These are phyloP conservation scores for Xylariaceae sp. DNA, from an alignment of 2,329 filamentous ascomycete genomes.

Conservation along the genomic window DNA sequence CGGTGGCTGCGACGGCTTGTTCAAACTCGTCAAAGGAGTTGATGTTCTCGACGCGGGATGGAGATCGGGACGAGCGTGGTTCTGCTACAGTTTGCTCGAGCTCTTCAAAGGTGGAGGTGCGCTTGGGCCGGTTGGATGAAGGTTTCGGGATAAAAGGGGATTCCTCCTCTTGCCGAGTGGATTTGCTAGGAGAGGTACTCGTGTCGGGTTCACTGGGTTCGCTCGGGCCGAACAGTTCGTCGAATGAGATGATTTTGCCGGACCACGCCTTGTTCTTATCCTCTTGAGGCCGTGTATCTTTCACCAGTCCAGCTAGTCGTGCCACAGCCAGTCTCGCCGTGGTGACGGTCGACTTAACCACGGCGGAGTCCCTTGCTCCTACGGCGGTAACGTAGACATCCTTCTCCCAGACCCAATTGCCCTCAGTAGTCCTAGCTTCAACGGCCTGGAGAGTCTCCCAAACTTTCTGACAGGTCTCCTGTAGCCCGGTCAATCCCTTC, in stretches of 20 bases:
- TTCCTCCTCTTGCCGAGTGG: not conserved
- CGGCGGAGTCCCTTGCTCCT: constrained; percentile 24
- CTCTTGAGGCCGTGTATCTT: constrained; percentile 22
- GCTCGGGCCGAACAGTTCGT: constrained; percentile 28
- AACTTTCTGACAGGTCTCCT: constrained; percentile 26
- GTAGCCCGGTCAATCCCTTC: constrained; percentile 25
- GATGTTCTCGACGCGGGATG: not conserved
- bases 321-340: constrained; percentile 30
- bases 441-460: constrained; percentile 27
- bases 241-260: constrained; percentile 34
- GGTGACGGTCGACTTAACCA: constrained; percentile 23
- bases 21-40: constrained; percentile 15
- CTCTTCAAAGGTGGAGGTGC: constrained; percentile 7
- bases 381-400: constrained; percentile 32
- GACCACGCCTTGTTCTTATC: constrained; percentile 35
- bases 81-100: constrained; percentile 15
- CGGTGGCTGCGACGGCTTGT: constrained; percentile 9
- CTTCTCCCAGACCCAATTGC: constrained; percentile 28
- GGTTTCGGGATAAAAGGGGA: not conserved
- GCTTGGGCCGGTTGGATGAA: not conserved
- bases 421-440: constrained; percentile 18
- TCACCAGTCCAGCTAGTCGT: constrained; percentile 28
- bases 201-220: not conserved
- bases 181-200: not conserved
- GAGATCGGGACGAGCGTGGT: not conserved